A percentile compares a stretch with the other conserved stretches of the same genome.
Conservation (phyloP, 2,329 filamentous ascomycete species). For the Pseudogymnoascus sp. region DNA sequence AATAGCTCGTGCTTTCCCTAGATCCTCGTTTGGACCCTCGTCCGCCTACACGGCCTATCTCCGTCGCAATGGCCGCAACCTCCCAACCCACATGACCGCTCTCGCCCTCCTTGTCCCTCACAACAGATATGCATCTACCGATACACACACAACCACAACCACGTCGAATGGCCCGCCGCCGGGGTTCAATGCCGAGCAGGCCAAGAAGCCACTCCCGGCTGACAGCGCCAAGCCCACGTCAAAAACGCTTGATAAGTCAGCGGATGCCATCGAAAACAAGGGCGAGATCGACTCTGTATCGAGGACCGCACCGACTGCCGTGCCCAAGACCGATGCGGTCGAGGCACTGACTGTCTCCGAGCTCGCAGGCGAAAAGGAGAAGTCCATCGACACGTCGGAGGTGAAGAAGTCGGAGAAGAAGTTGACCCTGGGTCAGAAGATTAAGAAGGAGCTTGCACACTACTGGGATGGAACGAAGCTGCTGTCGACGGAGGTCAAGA, state of each 20-base stretch:
- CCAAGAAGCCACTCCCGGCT: slow-evolving; percentile 54
- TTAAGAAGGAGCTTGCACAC: slow-evolving; percentile 88
- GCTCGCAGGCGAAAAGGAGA: slow-evolving; percentile 57
- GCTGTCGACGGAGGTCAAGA: slow-evolving; percentile 82
- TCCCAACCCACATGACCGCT: slow-evolving; percentile 34
- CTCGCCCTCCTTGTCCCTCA: slow-evolving; percentile 51
- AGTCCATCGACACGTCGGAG: slow-evolving; percentile 53
- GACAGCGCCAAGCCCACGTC: slow-evolving; percentile 25
- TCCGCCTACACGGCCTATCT: slow-evolving; percentile 28
- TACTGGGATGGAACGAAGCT: slow-evolving; percentile 99
- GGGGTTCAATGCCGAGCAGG: slow-evolving; percentile 63
- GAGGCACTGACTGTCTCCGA: slow-evolving; percentile 43
- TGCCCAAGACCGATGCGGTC: slow-evolving; percentile 27
- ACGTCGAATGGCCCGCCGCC: slow-evolving; percentile 55
- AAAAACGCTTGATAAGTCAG: slow-evolving; percentile 23
- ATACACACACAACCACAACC: slow-evolving; percentile 38
- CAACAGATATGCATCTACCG: slow-evolving; percentile 48
- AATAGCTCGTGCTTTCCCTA: slow-evolving; percentile 25
- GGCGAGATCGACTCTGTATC: slow-evolving; percentile 24
- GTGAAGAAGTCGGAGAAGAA: slow-evolving; percentile 72
- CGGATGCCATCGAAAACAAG: slow-evolving; percentile 18
- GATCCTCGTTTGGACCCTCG: slow-evolving; percentile 22
- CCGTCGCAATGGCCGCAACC: slow-evolving; percentile 27
- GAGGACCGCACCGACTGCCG: slow-evolving; percentile 22
- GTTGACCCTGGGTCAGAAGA: slow-evolving; percentile 79